A percentile compares a stretch with the other conserved stretches of the same genome.
phyloP scores from a whole-genome alignment of 2,329 filamentous ascomycete genomes.

The Cordyceps javanica region DNA sequence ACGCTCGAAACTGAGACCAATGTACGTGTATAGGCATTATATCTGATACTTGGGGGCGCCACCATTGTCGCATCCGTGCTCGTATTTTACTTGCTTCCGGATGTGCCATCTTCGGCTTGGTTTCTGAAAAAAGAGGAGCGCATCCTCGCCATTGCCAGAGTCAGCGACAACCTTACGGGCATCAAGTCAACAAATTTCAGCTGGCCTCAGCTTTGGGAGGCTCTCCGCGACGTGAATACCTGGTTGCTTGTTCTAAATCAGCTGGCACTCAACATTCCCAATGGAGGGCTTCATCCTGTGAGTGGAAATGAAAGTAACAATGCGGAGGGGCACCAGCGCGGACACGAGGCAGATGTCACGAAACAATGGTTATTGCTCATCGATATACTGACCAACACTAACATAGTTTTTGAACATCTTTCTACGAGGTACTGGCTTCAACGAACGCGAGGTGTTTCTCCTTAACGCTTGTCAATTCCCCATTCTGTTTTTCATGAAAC shows the following conservation, averaged over 20 bases:
- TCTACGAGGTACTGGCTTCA: slow-evolving; percentile 20
- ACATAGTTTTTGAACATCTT: slow-evolving; percentile 21
- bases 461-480: slow-evolving; percentile 17
- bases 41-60: slow-evolving; percentile 5
- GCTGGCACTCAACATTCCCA: slow-evolving; percentile 23
- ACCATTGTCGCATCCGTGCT: slow-evolving; percentile 2
- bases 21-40: neutral
- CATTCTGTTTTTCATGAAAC: slow-evolving; percentile 20
- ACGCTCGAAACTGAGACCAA: neutral
- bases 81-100: neutral
- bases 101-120: slow-evolving; percentile 30
- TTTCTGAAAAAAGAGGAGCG: slow-evolving; percentile 57
- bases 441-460: slow-evolving; percentile 17
- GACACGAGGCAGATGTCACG: too few relatives aligned
- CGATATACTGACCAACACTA: neutral
- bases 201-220: neutral
- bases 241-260: slow-evolving; percentile 16
- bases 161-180: slow-evolving; percentile 49
- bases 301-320: neutral
- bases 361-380: too few relatives aligned
- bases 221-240: neutral
- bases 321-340: too few relatives aligned
- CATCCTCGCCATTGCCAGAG: slow-evolving; percentile 57
- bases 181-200: slow-evolving; percentile 20
- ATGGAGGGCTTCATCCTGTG: slow-evolving; percentile 20